phyloP scores from a whole-genome alignment of 768 basidiomycete species.

The Tubosaeta brunneosetosa region DNA sequence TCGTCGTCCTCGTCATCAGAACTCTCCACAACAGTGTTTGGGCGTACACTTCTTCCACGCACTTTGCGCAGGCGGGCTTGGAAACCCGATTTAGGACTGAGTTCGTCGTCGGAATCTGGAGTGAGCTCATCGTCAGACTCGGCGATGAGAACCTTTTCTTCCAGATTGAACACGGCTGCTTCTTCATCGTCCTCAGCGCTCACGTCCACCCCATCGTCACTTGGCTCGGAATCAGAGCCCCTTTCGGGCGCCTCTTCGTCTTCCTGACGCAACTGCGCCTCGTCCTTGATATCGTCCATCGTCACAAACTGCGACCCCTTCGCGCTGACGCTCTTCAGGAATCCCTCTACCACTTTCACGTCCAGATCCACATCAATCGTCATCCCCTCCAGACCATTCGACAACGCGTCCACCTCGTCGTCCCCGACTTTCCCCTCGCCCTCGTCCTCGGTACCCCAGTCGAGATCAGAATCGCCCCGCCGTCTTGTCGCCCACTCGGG shows the following conservation, averaged over 20 bases:
- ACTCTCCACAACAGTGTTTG: constrained; percentile 6
- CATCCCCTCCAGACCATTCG: constrained; percentile 47
- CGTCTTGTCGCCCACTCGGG: constrained; percentile 48
- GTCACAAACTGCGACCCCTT: constrained; percentile 47
- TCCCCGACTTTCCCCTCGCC: constrained; percentile 29
- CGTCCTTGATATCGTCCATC: constrained; percentile 66
- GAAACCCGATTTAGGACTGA: constrained; percentile 34
- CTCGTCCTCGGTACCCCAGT: constrained; percentile 53
- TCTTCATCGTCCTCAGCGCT: constrained; percentile 34
- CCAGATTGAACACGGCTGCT: constrained; percentile 39
- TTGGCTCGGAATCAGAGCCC: constrained; percentile 25
- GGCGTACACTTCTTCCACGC: constrained; percentile 20
- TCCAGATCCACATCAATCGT: constrained; percentile 57
- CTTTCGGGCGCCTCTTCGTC: constrained; percentile 38
- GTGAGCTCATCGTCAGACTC: constrained; percentile 26
- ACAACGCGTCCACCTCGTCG: constrained; percentile 29
- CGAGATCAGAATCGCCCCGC: constrained; percentile 61
- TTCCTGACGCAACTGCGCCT: constrained; percentile 42
- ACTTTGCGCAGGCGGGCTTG: constrained; percentile 32
- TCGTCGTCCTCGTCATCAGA: constrained; percentile 30
- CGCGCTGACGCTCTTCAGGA: constrained; percentile 47
- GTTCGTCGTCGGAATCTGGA: constrained; percentile 30
- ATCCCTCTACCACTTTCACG: constrained; percentile 47
- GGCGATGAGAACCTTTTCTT: constrained; percentile 44
- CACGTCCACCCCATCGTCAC: constrained; percentile 28